A percentile compares a stretch with the other conserved stretches of the same genome.
Evolutionary conservation across 352 stramenopile genomes (phyloP).

Genomic region (Phytopythium helicoides): DNA sequence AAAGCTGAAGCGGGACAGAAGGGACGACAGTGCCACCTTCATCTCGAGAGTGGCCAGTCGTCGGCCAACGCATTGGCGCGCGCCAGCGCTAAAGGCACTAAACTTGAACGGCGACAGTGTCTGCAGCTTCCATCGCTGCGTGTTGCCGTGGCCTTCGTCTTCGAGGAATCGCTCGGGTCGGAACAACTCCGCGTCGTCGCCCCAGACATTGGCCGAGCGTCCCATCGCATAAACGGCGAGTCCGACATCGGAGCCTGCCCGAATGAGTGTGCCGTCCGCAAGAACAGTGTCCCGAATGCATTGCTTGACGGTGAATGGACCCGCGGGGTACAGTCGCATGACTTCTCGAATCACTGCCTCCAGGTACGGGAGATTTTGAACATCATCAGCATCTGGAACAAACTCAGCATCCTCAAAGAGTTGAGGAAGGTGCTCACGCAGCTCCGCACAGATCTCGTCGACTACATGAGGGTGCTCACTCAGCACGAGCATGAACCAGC

Average conservation of each 20-base stretch:
- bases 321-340: constrained; percentile 55
- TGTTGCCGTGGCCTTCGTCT: constrained; percentile 8
- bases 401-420: constrained; percentile 16
- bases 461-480: constrained; percentile 29
- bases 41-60: constrained; percentile 45
- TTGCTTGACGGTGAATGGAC: constrained; percentile 40
- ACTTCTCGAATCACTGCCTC: constrained; percentile 52
- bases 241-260: constrained; percentile 24
- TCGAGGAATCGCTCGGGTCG: constrained; percentile 47
- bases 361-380: constrained; percentile 52
- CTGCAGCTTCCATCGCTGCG: constrained; percentile 12
- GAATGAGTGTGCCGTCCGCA: constrained; percentile 26
- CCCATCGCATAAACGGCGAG: constrained; percentile 41
- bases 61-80: constrained; percentile 38
- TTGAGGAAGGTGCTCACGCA: constrained; percentile 22
- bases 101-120: constrained; percentile 28
- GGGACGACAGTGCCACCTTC: constrained; percentile 59
- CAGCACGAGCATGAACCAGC: constrained; percentile 53
- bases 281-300: constrained; percentile 45
- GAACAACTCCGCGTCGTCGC: constrained; percentile 32
- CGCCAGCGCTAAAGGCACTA: constrained; percentile 33
- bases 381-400: constrained; percentile 36
- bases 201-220: constrained; percentile 42
- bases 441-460: constrained; percentile 22
- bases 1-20: constrained; percentile 39